Evolutionary conservation across 202 grass and related monocot species (phyloP).

Genomic region (Elaeis oleifera): DNA sequence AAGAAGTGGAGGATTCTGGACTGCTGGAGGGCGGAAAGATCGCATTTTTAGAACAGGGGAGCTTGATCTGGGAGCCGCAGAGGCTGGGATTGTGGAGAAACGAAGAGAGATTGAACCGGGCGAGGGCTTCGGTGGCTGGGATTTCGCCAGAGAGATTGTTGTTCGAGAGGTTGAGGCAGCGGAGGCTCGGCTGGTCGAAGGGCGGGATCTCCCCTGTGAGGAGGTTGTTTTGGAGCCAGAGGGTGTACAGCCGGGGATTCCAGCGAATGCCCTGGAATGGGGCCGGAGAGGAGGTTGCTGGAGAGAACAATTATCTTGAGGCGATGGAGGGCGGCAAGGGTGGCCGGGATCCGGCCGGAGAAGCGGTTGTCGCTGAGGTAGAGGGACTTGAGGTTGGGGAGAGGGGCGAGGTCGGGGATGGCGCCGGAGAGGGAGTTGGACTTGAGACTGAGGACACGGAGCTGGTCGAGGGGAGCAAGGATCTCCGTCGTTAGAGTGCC

Average conservation of each 20-base stretch:
- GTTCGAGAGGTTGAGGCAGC: conserved; percentile 47
- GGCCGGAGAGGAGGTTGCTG: neutral
- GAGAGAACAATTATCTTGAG: neutral
- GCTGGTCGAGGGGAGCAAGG: conserved; percentile 5
- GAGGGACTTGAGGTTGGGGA: conserved; percentile 6
- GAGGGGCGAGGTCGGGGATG: conserved; percentile 7
- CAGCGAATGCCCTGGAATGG: conserved; percentile 25
- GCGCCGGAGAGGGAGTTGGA: conserved; percentile 2
- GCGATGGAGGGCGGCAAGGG: neutral
- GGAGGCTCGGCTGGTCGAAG: conserved; percentile 47
- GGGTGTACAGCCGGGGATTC: conserved; percentile 39
- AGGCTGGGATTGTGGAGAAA: conserved; percentile 50
- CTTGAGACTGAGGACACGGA: conserved; percentile 6
- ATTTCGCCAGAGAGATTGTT: conserved; percentile 65
- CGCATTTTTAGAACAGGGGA: conserved; percentile 20
- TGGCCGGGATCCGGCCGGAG: neutral
- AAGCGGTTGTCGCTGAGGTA: conserved; percentile 8
- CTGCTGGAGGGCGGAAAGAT: conserved; percentile 6
- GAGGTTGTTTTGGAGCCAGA: conserved; percentile 52
- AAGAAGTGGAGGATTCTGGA: conserved; percentile 22
- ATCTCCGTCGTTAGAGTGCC: neutral
- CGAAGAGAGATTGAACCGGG: conserved; percentile 52
- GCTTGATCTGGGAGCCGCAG: conserved; percentile 46
- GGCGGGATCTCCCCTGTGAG: conserved; percentile 46
- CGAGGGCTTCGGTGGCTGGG: conserved; percentile 34